Percentiles rank a stretch among this genome's conserved stretches.
phyloP scores from a whole-genome alignment of 192 early-diverging fungal genomes.

The Gonapodya sp. region DNA sequence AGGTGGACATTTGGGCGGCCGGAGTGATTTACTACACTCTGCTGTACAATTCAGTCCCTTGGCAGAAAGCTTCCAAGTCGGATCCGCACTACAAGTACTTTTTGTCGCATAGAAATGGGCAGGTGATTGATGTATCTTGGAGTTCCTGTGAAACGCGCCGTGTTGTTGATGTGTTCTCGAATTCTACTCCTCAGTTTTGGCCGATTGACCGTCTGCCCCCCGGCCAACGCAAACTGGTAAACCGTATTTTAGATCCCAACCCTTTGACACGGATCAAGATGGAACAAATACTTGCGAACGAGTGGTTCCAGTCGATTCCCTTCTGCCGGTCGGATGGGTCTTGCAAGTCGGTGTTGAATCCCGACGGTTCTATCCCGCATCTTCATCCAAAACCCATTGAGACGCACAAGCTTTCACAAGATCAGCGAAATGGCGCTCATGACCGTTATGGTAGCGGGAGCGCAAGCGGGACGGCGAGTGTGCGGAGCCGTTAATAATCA shows the following conservation, averaged over 20 bases:
- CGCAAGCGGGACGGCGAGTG: background rate
- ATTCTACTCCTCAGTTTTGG: slow-evolving; percentile 52
- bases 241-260: slow-evolving; percentile 72
- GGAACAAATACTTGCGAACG: slow-evolving; percentile 53
- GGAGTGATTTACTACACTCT: slow-evolving; percentile 87
- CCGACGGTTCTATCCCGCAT: background rate
- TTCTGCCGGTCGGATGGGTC: background rate
- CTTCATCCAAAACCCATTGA: background rate
- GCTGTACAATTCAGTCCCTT: slow-evolving; percentile 56
- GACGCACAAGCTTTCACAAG: background rate
- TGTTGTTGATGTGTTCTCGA: background rate
- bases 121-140: background rate
- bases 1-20: slow-evolving; percentile 88
- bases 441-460: background rate
- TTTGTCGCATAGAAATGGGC: slow-evolving; percentile 21
- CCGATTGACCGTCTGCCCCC: slow-evolving; percentile 61
- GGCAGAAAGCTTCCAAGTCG: slow-evolving; percentile 28
- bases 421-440: background rate
- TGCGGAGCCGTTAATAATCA: background rate
- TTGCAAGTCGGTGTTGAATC: background rate
- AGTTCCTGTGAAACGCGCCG: background rate
- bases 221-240: slow-evolving; percentile 62
- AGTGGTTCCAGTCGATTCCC: slow-evolving; percentile 64
- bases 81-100: slow-evolving; percentile 39
- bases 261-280: slow-evolving; percentile 58